phyloP scores from a whole-genome alignment of 202 grass and related monocot species.

The Tripidium arundinaceum region DNA sequence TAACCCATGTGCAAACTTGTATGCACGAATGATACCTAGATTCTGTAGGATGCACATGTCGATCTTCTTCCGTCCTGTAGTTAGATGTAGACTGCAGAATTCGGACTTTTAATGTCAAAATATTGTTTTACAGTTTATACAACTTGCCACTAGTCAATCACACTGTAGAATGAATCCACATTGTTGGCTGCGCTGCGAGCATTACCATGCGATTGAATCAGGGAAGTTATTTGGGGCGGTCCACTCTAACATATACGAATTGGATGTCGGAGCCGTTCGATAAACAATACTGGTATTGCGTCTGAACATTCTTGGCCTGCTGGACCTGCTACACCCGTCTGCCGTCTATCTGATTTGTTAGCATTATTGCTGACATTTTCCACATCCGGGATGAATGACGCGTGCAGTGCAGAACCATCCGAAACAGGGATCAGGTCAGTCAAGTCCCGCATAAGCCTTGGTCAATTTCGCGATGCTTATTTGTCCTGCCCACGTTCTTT shows the following conservation, averaged over 20 bases:
- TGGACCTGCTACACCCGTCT: not conserved
- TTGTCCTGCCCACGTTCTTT: not conserved
- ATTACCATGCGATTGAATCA: not conserved
- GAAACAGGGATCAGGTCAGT: not conserved
- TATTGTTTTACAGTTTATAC: not conserved
- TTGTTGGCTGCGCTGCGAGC: not conserved
- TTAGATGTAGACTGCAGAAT: not conserved
- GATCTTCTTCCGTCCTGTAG: not conserved
- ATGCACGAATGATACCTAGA: not conserved
- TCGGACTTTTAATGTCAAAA: not conserved
- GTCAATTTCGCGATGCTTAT: conserved; percentile 9
- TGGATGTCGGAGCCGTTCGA: not conserved
- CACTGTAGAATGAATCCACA: not conserved
- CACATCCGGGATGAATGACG: conserved; percentile 10
- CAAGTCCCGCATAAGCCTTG: not conserved
- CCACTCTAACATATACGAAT: not conserved
- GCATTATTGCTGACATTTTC: not conserved
- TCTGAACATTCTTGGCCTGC: conserved; percentile 16
- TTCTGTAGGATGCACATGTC: conserved; percentile 9
- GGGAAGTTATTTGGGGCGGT: not conserved
- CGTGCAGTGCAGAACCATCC: conserved; percentile 1
- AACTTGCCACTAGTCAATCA: not conserved
- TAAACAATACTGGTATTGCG: not conserved
- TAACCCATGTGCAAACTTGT: conserved; percentile 4
- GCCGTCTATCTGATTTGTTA: not conserved